Conservation (phyloP, 192 early-diverging fungal species). For the Backusella luteola region DNA sequence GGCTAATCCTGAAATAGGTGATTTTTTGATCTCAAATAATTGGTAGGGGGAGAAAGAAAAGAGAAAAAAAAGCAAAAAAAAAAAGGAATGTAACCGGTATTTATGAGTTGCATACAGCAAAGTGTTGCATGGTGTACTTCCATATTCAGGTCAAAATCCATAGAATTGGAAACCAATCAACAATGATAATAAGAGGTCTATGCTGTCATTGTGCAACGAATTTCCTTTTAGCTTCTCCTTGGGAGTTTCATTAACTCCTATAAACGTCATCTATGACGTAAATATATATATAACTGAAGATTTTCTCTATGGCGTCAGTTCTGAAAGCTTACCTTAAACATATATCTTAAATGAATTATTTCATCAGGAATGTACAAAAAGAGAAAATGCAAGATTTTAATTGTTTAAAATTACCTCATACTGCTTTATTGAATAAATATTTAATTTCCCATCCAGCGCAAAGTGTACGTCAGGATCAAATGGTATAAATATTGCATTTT, state of each 20-base stretch:
- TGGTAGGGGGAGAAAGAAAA: neutral
- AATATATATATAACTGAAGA: neutral
- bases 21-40: constrained; percentile 8
- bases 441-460: neutral
- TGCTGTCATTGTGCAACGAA: constrained; percentile 15
- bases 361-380: neutral
- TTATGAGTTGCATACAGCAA: neutral
- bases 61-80: neutral
- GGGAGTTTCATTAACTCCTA: neutral
- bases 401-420: neutral
- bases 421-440: neutral
- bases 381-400: neutral
- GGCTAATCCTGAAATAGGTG: neutral
- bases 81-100: constrained; percentile 10
- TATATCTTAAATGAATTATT: neutral
- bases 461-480: neutral
- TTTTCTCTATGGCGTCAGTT: neutral
- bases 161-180: constrained; percentile 15
- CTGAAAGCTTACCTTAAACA: neutral
- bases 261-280: constrained; percentile 5
- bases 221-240: constrained; percentile 2
- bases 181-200: neutral
- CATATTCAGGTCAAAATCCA: constrained; percentile 8
- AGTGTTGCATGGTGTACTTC: constrained; percentile 6
- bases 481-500: neutral